phyloP scores from a whole-genome alignment of 73 alveolate genomes.

The Tetrahymena thermophila region DNA sequence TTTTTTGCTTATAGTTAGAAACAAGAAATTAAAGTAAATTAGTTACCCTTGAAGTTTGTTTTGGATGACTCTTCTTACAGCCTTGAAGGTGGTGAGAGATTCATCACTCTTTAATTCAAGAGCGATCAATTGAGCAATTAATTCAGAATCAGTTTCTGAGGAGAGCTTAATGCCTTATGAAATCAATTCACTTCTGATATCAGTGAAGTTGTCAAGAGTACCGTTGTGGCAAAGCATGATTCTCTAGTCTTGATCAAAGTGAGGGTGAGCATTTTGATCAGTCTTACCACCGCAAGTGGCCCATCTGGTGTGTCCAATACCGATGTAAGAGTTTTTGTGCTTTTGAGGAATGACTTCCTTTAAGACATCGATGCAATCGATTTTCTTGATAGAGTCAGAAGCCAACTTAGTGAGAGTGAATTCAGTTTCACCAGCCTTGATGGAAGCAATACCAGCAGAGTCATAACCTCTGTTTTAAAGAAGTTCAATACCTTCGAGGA shows the following conservation, averaged over 20 bases:
- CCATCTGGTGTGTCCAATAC: slow-evolving; percentile 91
- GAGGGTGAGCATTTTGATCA: slow-evolving; percentile 90
- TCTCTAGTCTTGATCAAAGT: slow-evolving; percentile 56
- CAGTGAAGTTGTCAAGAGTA: slow-evolving; percentile 59
- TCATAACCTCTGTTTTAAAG: slow-evolving; percentile 83
- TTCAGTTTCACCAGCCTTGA: slow-evolving; percentile 47
- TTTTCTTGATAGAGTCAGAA: slow-evolving; percentile 47
- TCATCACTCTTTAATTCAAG: slow-evolving; percentile 41
- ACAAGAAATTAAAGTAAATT: background rate
- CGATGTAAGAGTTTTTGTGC: slow-evolving; percentile 55
- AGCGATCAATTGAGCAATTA: slow-evolving; percentile 69
- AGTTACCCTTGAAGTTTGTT: background rate
- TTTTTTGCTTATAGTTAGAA: background rate
- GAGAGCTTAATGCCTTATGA: slow-evolving; percentile 48
- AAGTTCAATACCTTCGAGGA: slow-evolving; percentile 67
- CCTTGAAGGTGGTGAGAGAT: slow-evolving; percentile 58
- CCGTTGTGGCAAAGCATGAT: slow-evolving; percentile 82
- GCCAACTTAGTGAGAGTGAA: slow-evolving; percentile 67
- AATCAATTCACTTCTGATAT: slow-evolving; percentile 44
- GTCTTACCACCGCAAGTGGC: slow-evolving; percentile 86
- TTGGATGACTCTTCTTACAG: slow-evolving; percentile 5
- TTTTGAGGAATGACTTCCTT: slow-evolving; percentile 46
- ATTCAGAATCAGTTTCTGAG: slow-evolving; percentile 77
- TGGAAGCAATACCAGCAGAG: slow-evolving; percentile 79
- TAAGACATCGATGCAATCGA: slow-evolving; percentile 71